Conservation (phyloP, 1,284 basidiomycete genomes). For the Rhodotorula sp. region DNA sequence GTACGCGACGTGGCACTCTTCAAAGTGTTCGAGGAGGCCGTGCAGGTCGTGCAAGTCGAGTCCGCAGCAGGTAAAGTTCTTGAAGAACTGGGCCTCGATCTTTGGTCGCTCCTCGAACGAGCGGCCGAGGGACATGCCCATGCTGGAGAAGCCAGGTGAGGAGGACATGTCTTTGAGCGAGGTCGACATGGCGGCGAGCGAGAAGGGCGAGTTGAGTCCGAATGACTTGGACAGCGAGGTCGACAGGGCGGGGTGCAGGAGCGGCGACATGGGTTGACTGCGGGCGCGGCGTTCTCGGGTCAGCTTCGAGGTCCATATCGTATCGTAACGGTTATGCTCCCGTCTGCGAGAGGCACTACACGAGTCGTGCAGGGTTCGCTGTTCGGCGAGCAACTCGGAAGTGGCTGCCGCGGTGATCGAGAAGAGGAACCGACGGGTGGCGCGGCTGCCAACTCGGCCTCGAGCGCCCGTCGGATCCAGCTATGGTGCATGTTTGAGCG, state of each 20-base stretch:
- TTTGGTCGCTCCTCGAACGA: constrained; percentile 43
- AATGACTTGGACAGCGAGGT: constrained; percentile 39
- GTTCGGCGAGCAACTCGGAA: neutral
- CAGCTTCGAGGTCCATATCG: neutral
- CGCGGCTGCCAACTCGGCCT: neutral
- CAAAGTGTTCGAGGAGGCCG: constrained; percentile 80
- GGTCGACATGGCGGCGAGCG: constrained; percentile 39
- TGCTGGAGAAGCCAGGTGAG: constrained; percentile 39
- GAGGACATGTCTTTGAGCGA: constrained; percentile 38
- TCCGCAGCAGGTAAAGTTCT: constrained; percentile 80
- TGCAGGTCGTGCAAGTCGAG: constrained; percentile 74
- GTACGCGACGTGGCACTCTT: constrained; percentile 66
- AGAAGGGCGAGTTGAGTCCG: constrained; percentile 41
- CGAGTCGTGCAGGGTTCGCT: neutral
- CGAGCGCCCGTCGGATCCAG: neutral
- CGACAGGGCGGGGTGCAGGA: constrained; percentile 39
- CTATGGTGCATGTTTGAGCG: neutral
- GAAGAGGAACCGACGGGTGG: neutral
- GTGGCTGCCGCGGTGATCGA: neutral
- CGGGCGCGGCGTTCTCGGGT: neutral
- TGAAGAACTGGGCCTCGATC: constrained; percentile 55
- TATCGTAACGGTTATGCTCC: neutral
- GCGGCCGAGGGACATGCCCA: constrained; percentile 43
- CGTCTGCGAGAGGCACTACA: neutral
- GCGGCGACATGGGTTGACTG: constrained; percentile 32